Base-by-base conservation (phyloP, 1,284 basidiomycete genomes). In the Heliocybe sulcata region DNA sequence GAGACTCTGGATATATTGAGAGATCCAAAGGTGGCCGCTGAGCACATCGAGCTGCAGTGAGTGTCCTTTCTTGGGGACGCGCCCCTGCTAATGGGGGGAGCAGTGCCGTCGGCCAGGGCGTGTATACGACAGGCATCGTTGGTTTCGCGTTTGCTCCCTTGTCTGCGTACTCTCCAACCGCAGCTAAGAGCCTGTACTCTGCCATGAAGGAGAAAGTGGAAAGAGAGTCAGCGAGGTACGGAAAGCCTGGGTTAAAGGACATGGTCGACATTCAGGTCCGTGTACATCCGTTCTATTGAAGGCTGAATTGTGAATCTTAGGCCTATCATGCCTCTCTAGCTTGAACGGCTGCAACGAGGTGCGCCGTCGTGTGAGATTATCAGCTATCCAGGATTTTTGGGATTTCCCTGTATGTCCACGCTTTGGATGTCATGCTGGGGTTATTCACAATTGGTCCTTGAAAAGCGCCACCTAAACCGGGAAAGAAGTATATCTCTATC, bases 401-500 rank as follows among this genome's bases (percentile, higher is more conserved):
- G 61, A 4, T 31, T 42, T 4, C 66, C 64, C 0, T 64, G 68
- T 71, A 57, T 14, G 65, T 19, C 12, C 4, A 2, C 33, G 2
- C 1, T 12, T 26, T 11, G 4, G 52, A 11, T 25, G 12, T 22
- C 6, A 20, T 8, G 6, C 20, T 29, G 3, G 23, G 47, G 22
- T 22, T 12, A 22, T 22, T 49, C 8, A n/a, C 10, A 45, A 8
- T 3, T 10, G 6, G 31, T 29, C 20, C 3, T 42, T 16, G 8
- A 26, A n/a, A 20, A 69, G 68, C 64, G 52, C 61, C 65, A 1
- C 66, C 69, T 2, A 54, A 53, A 50, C 58, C 62, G 11, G 69
- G 64, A 31, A 71, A 69, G 58, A 65, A 67, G 35, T 71, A 71
- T 52, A 35, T 67, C 56, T 63, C 73, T 45, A 29, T 77, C 55